Conservation (phyloP, 768 basidiomycete species). For the Paxillus rubicundulus region DNA sequence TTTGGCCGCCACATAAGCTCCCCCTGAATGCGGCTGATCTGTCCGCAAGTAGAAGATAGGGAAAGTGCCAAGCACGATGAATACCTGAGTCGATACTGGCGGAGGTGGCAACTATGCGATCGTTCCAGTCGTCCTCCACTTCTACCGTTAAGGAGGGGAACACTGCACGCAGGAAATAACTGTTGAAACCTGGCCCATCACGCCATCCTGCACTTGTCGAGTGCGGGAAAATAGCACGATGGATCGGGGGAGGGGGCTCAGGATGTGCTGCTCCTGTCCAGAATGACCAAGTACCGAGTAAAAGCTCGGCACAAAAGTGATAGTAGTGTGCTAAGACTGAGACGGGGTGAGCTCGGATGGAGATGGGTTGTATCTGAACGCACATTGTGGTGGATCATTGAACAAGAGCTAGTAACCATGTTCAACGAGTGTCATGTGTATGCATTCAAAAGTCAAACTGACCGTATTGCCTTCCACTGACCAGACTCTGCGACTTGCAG, state of each 20-base stretch:
- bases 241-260: conserved; percentile 50
- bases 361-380: conserved; percentile 5
- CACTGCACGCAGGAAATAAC: conserved; percentile 69
- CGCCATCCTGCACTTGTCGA: conserved; percentile 61
- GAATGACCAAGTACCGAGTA: conserved; percentile 73
- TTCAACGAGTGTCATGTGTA: not conserved
- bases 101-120: conserved; percentile 44
- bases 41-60: conserved; percentile 66
- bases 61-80: conserved; percentile 66
- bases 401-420: conserved; percentile 44
- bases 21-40: conserved; percentile 77
- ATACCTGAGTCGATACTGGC: conserved; percentile 16
- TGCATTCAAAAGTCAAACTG: conserved; percentile 17
- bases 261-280: conserved; percentile 54
- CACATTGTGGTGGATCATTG: conserved; percentile 68
- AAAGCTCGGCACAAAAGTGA: conserved; percentile 80
- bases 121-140: conserved; percentile 66
- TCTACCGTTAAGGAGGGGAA: conserved; percentile 74
- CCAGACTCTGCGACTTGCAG: conserved; percentile 51
- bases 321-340: conserved; percentile 79
- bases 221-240: conserved; percentile 72
- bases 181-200: conserved; percentile 75
- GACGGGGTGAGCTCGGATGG: not conserved
- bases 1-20: conserved; percentile 54
- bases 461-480: conserved; percentile 74